A percentile compares a stretch with the other conserved stretches of the same genome.
These are phyloP conservation scores for Mycothermus thermophilus DNA, from an alignment of 495 filamentous ascomycete species.

Conservation along the genomic window DNA sequence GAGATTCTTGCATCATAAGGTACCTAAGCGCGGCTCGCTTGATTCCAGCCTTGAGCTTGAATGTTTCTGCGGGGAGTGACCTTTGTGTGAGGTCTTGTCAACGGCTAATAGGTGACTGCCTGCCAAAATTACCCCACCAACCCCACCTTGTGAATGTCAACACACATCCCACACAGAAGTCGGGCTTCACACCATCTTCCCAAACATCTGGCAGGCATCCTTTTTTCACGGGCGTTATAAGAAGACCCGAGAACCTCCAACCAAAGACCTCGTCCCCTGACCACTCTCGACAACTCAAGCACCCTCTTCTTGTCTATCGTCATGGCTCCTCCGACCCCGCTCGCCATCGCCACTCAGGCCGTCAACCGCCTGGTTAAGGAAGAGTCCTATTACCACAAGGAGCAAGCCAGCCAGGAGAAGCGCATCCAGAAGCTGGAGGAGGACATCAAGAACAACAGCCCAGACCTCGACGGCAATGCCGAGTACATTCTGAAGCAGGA, in stretches of 20 bases:
- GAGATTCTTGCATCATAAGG: no score
- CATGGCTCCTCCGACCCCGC: constrained; percentile 20
- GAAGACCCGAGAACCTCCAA: no score
- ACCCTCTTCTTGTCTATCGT: background rate
- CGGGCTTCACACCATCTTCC: no score
- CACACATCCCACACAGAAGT: no score
- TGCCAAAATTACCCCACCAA: constrained; percentile 19
- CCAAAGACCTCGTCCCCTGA: no score
- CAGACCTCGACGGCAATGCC: constrained; percentile 47
- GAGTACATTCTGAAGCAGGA: constrained; percentile 69
- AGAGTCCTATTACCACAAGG: constrained; percentile 75
- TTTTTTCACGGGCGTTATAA: no score
- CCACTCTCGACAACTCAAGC: no score
- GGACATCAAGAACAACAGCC: constrained; percentile 25
- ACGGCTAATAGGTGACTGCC: background rate
- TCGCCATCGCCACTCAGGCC: constrained; percentile 19
- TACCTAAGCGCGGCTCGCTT: no score
- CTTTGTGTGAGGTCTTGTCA: no score
- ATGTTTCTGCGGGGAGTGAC: no score
- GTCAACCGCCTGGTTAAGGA: constrained; percentile 81
- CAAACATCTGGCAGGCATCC: no score
- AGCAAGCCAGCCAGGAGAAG: constrained; percentile 55
- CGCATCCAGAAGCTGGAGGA: constrained; percentile 56
- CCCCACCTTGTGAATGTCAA: constrained; percentile 14
- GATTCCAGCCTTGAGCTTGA: no score